phyloP scores from a whole-genome alignment of 2,329 filamentous ascomycete genomes.

The Xylaria sp. region DNA sequence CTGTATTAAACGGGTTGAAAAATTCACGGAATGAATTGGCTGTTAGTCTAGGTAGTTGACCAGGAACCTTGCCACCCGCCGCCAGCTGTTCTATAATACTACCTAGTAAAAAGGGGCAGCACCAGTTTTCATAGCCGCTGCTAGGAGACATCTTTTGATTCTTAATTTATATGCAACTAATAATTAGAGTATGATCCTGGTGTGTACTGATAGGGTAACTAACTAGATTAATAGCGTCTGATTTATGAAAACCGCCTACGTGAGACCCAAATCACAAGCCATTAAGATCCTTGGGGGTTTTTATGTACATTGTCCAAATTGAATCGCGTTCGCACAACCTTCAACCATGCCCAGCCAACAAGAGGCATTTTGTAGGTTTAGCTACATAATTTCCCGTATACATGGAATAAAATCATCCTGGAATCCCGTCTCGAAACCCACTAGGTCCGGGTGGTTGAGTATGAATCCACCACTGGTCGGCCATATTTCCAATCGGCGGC shows the following conservation, averaged over 20 bases:
- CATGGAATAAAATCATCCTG: constrained; percentile 2
- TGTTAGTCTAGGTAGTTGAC: not conserved
- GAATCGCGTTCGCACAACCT: not conserved
- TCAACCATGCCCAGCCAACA: not conserved
- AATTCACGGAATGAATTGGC: not conserved
- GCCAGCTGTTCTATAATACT: constrained; percentile 9
- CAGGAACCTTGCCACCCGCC: constrained; percentile 7
- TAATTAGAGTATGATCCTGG: not conserved
- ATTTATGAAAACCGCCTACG: not conserved
- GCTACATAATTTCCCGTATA: not conserved
- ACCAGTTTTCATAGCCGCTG: not conserved
- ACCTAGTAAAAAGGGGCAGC: not conserved
- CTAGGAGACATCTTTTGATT: not conserved
- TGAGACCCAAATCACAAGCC: not conserved
- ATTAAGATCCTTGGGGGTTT: not conserved
- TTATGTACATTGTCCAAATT: not conserved
- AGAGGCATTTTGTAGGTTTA: not conserved
- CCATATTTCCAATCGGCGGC: constrained; percentile 38
- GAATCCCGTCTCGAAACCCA: constrained; percentile 5
- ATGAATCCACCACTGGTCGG: constrained; percentile 41
- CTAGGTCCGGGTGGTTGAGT: constrained; percentile 20
- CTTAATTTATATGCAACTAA: too few species aligned
- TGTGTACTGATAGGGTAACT: not conserved
- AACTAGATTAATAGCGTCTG: not conserved
- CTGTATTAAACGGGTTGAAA: not conserved